Percentiles rank a stretch among this genome's conserved stretches.
Conservation (phyloP, 2,329 filamentous ascomycete species). For the Epichloe gansuensis region DNA sequence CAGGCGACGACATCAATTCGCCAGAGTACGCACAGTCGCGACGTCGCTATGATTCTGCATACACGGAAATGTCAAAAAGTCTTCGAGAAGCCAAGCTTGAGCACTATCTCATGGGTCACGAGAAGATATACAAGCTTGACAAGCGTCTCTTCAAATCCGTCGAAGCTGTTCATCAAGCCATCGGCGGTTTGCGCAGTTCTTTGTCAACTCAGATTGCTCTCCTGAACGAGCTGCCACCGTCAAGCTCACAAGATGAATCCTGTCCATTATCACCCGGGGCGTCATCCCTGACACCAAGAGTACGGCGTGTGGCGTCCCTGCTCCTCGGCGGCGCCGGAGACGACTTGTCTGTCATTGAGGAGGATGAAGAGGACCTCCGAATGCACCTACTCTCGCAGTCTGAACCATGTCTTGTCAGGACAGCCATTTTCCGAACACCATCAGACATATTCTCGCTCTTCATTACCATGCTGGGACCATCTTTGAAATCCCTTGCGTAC, state of each 20-base stretch:
- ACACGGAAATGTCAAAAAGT: conserved; percentile 60
- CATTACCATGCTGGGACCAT: conserved; percentile 76
- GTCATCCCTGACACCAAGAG: conserved; percentile 13
- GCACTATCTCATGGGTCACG: conserved; percentile 69
- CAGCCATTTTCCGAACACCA: conserved; percentile 41
- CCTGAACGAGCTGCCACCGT: conserved; percentile 46
- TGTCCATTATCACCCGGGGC: conserved; percentile 7
- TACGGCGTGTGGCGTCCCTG: conserved; percentile 17
- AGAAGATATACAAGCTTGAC: conserved; percentile 67
- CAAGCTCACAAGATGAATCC: conserved; percentile 2
- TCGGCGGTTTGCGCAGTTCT: conserved; percentile 81
- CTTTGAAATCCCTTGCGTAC: conserved; percentile 90
- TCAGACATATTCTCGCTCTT: conserved; percentile 87
- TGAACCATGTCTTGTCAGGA: conserved; percentile 16
- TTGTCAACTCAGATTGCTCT: conserved; percentile 81
- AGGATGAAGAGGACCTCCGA: conserved; percentile 34
- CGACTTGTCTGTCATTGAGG: conserved; percentile 48
- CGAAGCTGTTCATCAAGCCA: conserved; percentile 72
- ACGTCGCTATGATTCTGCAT: conserved; percentile 51
- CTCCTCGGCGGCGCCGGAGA: conserved; percentile 30
- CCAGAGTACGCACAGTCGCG: conserved; percentile 50
- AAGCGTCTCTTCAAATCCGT: conserved; percentile 71
- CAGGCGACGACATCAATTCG: conserved; percentile 62
- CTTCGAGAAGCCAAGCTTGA: conserved; percentile 80
- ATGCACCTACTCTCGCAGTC: conserved; percentile 13